phyloP scores from a whole-genome alignment of 2,329 filamentous ascomycete species.

The Colletotrichum orbiculare region DNA sequence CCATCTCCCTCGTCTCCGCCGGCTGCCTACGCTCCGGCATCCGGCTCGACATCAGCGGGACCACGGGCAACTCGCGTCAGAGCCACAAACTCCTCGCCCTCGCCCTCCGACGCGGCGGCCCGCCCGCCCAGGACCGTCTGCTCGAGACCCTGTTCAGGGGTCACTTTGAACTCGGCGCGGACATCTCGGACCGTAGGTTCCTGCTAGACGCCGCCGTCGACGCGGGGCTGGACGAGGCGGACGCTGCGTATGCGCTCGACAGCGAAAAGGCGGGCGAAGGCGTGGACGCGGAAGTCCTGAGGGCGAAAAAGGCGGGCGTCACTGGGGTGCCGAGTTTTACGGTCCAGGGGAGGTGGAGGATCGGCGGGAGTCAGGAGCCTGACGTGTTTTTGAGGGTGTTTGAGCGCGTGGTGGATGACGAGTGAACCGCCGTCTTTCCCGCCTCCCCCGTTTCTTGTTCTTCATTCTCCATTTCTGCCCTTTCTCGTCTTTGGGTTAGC shows the following conservation, averaged over 20 bases:
- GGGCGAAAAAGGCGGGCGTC: slow-evolving; percentile 52
- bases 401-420: slow-evolving; percentile 58
- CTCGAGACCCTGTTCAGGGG: slow-evolving; percentile 55
- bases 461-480: no score
- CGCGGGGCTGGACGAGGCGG: slow-evolving; percentile 44
- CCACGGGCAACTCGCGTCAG: slow-evolving; percentile 56
- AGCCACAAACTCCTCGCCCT: slow-evolving; percentile 61
- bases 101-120: slow-evolving; percentile 43
- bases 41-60: slow-evolving; percentile 50
- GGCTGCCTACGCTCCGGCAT: slow-evolving; percentile 51
- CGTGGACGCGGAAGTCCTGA: slow-evolving; percentile 46
- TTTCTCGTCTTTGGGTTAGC: no score
- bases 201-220: slow-evolving; percentile 49
- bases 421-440: not conserved
- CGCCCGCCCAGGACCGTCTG: slow-evolving; percentile 51
- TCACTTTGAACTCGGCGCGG: slow-evolving; percentile 54
- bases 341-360: slow-evolving; percentile 73
- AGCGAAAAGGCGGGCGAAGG: slow-evolving; percentile 41
- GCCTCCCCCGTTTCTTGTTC: not conserved
- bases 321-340: slow-evolving; percentile 80
- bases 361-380: slow-evolving; percentile 78
- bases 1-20: slow-evolving; percentile 46
- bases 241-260: slow-evolving; percentile 40
- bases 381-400: slow-evolving; percentile 75
- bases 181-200: slow-evolving; percentile 54